Conservation (phyloP, 2,329 filamentous ascomycete species). For the Scleromitrula shiraiana region DNA sequence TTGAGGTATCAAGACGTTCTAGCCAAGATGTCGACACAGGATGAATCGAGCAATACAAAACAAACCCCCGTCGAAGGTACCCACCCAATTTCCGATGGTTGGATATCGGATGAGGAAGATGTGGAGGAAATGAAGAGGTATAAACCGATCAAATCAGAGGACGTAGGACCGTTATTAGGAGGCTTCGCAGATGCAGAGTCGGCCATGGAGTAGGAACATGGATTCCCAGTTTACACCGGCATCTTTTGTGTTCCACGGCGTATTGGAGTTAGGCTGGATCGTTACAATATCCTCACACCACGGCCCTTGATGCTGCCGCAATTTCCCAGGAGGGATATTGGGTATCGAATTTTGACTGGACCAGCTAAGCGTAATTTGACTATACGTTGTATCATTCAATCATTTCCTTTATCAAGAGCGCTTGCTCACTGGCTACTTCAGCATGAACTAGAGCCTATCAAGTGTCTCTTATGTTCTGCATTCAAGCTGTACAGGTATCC, state of each 20-base stretch:
- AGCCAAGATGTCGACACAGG: slow-evolving; percentile 45
- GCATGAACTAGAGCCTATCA: slow-evolving; percentile 26
- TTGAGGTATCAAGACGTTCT: slow-evolving; percentile 55
- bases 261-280: slow-evolving; percentile 22
- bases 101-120: slow-evolving; percentile 35
- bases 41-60: slow-evolving; percentile 34
- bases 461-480: slow-evolving; percentile 25
- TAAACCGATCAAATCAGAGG: slow-evolving; percentile 27
- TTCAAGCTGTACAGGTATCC: slow-evolving; percentile 27
- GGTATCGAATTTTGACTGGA: slow-evolving; percentile 28
- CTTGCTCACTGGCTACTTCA: slow-evolving; percentile 28
- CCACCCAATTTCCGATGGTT: slow-evolving; percentile 31
- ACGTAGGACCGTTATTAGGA: slow-evolving; percentile 29
- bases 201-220: slow-evolving; percentile 25
- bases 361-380: slow-evolving; percentile 28
- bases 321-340: slow-evolving; percentile 19
- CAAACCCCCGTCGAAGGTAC: slow-evolving; percentile 25
- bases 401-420: slow-evolving; percentile 28
- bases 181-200: slow-evolving; percentile 29
- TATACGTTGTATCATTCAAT: slow-evolving; percentile 31
- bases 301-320: slow-evolving; percentile 19
- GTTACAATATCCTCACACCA: slow-evolving; percentile 25
- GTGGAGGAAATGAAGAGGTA: slow-evolving; percentile 24
- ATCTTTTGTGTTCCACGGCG: slow-evolving; percentile 24
- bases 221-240: slow-evolving; percentile 14